phyloP scores from a whole-genome alignment of 768 basidiomycete genomes.

The Russula sp. region DNA sequence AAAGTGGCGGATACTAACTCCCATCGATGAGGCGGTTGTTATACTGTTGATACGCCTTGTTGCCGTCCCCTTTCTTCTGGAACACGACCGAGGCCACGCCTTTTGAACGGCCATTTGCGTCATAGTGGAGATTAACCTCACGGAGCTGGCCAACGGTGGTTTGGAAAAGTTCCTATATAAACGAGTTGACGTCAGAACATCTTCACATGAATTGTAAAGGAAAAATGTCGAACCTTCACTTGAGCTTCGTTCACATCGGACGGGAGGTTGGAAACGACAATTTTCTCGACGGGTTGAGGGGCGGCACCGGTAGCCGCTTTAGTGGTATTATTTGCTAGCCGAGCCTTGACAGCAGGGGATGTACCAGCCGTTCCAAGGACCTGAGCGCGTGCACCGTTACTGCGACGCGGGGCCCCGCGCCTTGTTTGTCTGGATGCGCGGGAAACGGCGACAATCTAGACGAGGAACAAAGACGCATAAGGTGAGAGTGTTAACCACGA shows the following conservation, averaged over 20 bases:
- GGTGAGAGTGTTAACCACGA: slow-evolving; percentile 26
- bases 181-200: neutral
- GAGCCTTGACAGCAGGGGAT: slow-evolving; percentile 48
- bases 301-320: slow-evolving; percentile 35
- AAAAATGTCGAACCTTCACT: slow-evolving; percentile 63
- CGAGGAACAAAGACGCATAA: slow-evolving; percentile 24
- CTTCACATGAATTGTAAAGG: neutral
- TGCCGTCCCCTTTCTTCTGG: slow-evolving; percentile 79
- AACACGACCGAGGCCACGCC: slow-evolving; percentile 87
- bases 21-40: slow-evolving; percentile 99
- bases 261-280: slow-evolving; percentile 94
- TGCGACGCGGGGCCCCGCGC: slow-evolving; percentile 40
- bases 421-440: slow-evolving; percentile 36
- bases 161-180: slow-evolving; percentile 79
- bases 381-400: slow-evolving; percentile 46
- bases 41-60: slow-evolving; percentile 89
- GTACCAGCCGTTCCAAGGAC: slow-evolving; percentile 51
- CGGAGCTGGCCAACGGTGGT: slow-evolving; percentile 84
- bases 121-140: slow-evolving; percentile 82
- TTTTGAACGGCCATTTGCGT: slow-evolving; percentile 80
- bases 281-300: slow-evolving; percentile 65
- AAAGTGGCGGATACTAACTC: slow-evolving; percentile 85
- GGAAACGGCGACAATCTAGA: slow-evolving; percentile 63
- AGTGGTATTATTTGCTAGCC: slow-evolving; percentile 36
- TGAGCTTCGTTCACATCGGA: slow-evolving; percentile 88